phyloP scores from a whole-genome alignment of 768 basidiomycete genomes.

The Trametes cingulata region DNA sequence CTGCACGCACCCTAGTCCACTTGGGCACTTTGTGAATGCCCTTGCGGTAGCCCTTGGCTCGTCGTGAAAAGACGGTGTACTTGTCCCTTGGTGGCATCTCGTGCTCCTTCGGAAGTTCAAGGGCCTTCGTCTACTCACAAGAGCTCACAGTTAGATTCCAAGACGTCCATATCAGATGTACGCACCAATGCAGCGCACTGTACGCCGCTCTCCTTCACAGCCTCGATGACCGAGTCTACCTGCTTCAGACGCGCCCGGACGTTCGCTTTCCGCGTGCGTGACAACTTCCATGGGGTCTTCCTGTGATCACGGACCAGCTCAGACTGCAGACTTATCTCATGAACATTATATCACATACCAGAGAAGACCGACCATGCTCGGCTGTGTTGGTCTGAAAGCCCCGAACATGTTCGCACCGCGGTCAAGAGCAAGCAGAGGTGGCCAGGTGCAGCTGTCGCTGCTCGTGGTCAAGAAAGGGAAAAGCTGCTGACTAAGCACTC shows the following conservation, averaged over 20 bases:
- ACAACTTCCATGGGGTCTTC: conserved; percentile 95
- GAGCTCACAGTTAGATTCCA: neutral
- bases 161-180: conserved; percentile 8
- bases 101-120: conserved; percentile 87
- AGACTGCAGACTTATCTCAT: neutral
- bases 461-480: conserved; percentile 19
- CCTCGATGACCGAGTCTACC: conserved; percentile 91
- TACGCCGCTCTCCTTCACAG: conserved; percentile 81
- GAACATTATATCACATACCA: conserved; percentile 55
- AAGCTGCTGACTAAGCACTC: conserved; percentile 28
- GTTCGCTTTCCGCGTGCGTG: conserved; percentile 89
- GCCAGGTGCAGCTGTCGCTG: conserved; percentile 10
- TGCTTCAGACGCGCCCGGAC: conserved; percentile 85
- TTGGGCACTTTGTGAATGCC: conserved; percentile 98
- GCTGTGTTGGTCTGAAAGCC: conserved; percentile 73
- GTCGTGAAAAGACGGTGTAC: conserved; percentile 85
- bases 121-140: conserved; percentile 60
- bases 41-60: conserved; percentile 78
- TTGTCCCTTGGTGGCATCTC: conserved; percentile 95
- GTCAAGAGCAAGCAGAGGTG: conserved; percentile 11
- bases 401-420: conserved; percentile 66
- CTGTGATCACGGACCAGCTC: conserved; percentile 39
- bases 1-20: conserved; percentile 77
- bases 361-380: conserved; percentile 74
- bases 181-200: conserved; percentile 75